Conservation (phyloP, 495 filamentous ascomycete genomes). For the Cercophora scortea region DNA sequence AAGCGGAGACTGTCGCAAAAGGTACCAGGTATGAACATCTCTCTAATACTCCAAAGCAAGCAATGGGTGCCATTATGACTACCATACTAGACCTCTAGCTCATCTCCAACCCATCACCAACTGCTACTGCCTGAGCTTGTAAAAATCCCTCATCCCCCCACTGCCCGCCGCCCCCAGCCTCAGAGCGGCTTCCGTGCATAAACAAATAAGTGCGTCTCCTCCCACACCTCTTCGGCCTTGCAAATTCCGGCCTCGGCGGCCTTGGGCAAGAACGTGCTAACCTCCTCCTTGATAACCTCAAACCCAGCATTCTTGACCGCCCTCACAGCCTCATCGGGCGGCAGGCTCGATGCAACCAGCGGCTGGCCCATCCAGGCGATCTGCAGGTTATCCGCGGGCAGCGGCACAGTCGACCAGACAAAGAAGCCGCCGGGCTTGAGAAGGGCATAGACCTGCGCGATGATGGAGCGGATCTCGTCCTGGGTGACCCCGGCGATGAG, state of each 20-base stretch:
- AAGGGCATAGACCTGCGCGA: constrained; percentile 1
- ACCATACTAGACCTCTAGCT: too few relatives aligned
- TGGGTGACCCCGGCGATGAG: constrained; percentile 12
- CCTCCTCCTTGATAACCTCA: constrained; percentile 3
- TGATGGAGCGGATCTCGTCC: constrained; percentile 2
- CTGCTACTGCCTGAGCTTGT: too few relatives aligned
- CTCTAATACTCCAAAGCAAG: too few relatives aligned
- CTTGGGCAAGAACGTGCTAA: constrained; percentile 6
- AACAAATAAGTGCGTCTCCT: constrained; percentile 17
- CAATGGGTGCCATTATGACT: too few relatives aligned
- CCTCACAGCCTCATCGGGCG: not conserved
- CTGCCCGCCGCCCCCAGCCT: not conserved
- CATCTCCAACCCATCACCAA: too few relatives aligned
- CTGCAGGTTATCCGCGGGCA: constrained; percentile 4
- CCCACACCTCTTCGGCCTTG: constrained; percentile 10
- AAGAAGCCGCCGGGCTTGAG: constrained; percentile 13
- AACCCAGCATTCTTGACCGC: constrained; percentile 9
- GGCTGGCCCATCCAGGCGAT: constrained; percentile 13
- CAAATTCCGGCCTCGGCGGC: constrained; percentile 13
- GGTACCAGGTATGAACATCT: too few relatives aligned
- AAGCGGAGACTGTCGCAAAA: too few relatives aligned
- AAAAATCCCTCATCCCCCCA: too few relatives aligned
- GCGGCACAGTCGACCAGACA: constrained; percentile 9
- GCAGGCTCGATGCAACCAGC: constrained; percentile 8
- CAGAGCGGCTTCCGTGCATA: constrained; percentile 10